Percentiles rank a stretch among this genome's conserved stretches.
Conservation (phyloP, 345 rosid genomes). For the Citrus trifoliata region DNA sequence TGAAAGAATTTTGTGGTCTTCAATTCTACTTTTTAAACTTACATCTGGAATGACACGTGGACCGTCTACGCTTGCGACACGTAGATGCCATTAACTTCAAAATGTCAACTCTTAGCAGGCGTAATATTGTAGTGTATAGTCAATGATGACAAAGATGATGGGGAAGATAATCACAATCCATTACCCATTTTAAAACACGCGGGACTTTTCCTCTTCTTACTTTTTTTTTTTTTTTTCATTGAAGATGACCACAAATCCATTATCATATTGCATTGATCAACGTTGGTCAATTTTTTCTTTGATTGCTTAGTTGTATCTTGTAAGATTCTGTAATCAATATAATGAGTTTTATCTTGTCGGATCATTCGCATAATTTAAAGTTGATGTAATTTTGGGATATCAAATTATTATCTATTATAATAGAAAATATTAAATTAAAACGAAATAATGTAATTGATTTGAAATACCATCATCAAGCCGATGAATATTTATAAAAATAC, state of each 20-base stretch:
- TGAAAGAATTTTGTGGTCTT: neutral
- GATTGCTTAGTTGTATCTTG: neutral
- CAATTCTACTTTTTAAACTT: neutral
- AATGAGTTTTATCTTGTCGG: neutral
- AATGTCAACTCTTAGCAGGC: slow-evolving; percentile 20
- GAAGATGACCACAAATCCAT: neutral
- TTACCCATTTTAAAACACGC: neutral
- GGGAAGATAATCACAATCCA: neutral
- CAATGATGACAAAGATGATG: slow-evolving; percentile 15
- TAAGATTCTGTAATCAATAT: neutral
- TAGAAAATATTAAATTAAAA: too few species aligned
- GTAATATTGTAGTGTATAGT: slow-evolving; percentile 10
- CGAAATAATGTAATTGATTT: too few species aligned
- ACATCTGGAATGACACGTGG: neutral
- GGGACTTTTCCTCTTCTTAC: neutral
- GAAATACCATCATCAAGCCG: too few species aligned
- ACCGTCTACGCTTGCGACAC: neutral
- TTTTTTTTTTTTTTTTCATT: neutral
- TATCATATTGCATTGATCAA: neutral
- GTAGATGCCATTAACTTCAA: slow-evolving; percentile 22
- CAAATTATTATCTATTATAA: too few species aligned
- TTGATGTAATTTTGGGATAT: too few species aligned
- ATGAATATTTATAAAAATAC: too few species aligned
- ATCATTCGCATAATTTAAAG: too few species aligned
- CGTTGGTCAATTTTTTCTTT: slow-evolving; percentile 4